Percentiles rank a stretch among this genome's conserved stretches.
Evolutionary conservation across 2,329 filamentous ascomycete genomes (phyloP).

Genomic region (Fragosphaeria purpurea): DNA sequence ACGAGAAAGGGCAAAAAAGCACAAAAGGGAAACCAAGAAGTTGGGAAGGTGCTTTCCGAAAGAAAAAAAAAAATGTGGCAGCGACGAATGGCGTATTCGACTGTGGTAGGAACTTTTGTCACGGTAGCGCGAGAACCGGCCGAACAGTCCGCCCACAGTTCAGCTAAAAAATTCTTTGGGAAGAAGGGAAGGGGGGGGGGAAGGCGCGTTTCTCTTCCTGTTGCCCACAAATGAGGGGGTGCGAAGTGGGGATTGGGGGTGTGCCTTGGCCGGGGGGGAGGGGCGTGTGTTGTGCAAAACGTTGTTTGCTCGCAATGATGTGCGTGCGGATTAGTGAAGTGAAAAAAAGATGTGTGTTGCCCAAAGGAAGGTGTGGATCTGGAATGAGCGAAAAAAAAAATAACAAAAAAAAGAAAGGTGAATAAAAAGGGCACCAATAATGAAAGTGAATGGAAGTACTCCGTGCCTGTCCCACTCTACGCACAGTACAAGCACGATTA

Average conservation of each 20-base stretch:
- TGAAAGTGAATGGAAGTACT: too few relatives aligned
- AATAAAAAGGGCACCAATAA: too few relatives aligned
- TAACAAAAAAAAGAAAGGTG: background rate
- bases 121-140: constrained; percentile 19
- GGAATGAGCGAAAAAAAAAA: background rate
- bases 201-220: background rate
- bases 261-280: too few relatives aligned
- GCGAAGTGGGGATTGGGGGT: background rate
- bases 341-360: too few relatives aligned
- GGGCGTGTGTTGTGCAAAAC: too few relatives aligned
- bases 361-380: too few relatives aligned
- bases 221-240: constrained; percentile 2
- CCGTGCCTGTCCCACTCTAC: too few relatives aligned
- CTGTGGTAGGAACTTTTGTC: constrained; percentile 17
- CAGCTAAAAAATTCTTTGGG: constrained; percentile 1
- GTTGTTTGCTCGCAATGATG: too few relatives aligned
- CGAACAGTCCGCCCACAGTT: constrained; percentile 8
- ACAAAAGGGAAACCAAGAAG: too few relatives aligned
- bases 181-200: too few relatives aligned
- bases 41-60: background rate
- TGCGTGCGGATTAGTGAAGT: too few relatives aligned
- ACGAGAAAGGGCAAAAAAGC: background rate
- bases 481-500: too few relatives aligned
- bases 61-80: constrained; percentile 19
- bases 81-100: constrained; percentile 28